A percentile compares a stretch with the other conserved stretches of the same genome.
These are phyloP conservation scores for Penicillium hesseltinei DNA, from an alignment of 2,329 filamentous ascomycete species.

Conservation along the genomic window DNA sequence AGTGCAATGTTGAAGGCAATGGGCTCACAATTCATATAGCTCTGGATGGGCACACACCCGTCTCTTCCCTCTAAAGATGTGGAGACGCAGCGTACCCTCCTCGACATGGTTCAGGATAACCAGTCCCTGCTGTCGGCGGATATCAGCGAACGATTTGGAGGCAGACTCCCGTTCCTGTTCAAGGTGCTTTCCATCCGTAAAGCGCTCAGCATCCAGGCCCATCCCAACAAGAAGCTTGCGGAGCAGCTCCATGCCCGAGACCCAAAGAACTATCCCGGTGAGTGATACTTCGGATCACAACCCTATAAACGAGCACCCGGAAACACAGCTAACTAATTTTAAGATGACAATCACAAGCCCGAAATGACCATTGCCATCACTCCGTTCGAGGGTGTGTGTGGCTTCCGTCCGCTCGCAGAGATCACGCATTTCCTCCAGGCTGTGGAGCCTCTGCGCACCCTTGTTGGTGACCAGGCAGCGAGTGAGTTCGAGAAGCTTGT, in stretches of 20 bases:
- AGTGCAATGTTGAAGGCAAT: not conserved
- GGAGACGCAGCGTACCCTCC: constrained; percentile 75
- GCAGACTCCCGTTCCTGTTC: constrained; percentile 92
- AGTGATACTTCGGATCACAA: constrained; percentile 3
- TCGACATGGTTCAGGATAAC: constrained; percentile 86
- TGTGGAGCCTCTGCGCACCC: constrained; percentile 61
- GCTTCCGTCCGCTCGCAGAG: constrained; percentile 84
- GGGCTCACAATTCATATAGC: constrained; percentile 55
- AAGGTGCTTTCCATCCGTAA: constrained; percentile 96
- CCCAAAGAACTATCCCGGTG: constrained; percentile 83
- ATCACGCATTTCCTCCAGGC: constrained; percentile 78
- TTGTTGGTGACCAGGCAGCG: constrained; percentile 56
- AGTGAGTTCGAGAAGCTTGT: constrained; percentile 58
- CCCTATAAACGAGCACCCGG: not conserved
- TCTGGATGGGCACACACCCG: constrained; percentile 99
- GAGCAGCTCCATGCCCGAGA: constrained; percentile 83
- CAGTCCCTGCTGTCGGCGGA: constrained; percentile 73
- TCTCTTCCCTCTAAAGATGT: constrained; percentile 92
- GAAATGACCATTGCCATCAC: constrained; percentile 99
- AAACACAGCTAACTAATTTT: constrained; percentile 6
- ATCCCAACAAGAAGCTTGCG: constrained; percentile 92
- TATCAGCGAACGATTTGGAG: constrained; percentile 70
- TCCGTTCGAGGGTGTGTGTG: constrained; percentile 91
- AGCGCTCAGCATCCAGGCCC: constrained; percentile 93
- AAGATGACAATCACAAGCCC: constrained; percentile 97